These are phyloP conservation scores for Hanseniaspora clermontiae DNA, from an alignment of 805 yeast genomes.

Conservation along the genomic window DNA sequence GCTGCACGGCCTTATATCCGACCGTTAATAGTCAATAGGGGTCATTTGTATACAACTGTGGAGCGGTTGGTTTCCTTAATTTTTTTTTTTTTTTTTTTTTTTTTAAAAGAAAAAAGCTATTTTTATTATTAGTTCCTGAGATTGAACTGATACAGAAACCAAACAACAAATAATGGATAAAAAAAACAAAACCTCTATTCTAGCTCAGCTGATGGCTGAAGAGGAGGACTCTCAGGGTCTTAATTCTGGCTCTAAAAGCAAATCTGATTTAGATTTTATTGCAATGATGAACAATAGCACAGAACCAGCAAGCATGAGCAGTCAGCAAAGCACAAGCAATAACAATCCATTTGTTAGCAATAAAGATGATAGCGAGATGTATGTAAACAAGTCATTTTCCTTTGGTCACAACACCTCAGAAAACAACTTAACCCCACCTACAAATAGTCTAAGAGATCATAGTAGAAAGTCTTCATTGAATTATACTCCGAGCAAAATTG, in stretches of 20 bases:
- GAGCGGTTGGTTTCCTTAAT: background rate
- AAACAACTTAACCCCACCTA: background rate
- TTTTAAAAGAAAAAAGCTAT: too few relatives aligned
- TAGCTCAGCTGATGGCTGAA: slow-evolving; percentile 10
- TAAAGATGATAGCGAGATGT: background rate
- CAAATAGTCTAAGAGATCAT: background rate
- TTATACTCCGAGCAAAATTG: slow-evolving; percentile 10
- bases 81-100: too few relatives aligned
- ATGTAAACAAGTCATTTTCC: slow-evolving; percentile 2
- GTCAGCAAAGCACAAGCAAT: background rate
- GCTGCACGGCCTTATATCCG: background rate
- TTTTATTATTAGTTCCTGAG: too few relatives aligned
- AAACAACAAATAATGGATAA: background rate
- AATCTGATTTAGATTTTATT: slow-evolving; percentile 11
- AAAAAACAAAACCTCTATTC: background rate
- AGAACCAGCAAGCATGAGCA: background rate
- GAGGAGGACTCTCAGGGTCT: background rate
- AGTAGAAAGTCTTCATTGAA: slow-evolving; percentile 11
- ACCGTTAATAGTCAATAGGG: too few relatives aligned
- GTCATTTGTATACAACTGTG: background rate
- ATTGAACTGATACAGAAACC: background rate
- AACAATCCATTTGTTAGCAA: background rate
- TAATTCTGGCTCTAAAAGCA: background rate
- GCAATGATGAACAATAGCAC: background rate
- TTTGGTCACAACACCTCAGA: slow-evolving; percentile 3